A percentile compares a stretch with the other conserved stretches of the same genome.
These are phyloP conservation scores for Phytopythium vexans DNA, from an alignment of 352 stramenopile genomes.

Conservation along the genomic window DNA sequence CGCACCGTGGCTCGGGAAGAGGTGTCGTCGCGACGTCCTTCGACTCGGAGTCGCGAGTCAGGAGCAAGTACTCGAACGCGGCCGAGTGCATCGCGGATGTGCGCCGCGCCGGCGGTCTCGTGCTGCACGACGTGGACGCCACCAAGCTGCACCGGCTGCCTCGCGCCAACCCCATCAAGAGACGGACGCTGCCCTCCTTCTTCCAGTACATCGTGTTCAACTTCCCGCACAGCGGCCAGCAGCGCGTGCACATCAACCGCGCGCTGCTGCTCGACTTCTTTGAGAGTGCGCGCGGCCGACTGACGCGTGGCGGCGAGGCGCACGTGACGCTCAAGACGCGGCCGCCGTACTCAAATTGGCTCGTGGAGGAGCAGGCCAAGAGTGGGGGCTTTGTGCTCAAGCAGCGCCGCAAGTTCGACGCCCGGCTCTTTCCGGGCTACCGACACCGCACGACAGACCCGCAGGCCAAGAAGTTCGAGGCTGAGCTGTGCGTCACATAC, in stretches of 20 bases:
- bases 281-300: slow-evolving; percentile 61
- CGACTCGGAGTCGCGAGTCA: slow-evolving; percentile 61
- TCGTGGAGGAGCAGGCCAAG: slow-evolving; percentile 81
- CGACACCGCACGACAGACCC: slow-evolving; percentile 86
- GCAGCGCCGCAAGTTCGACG: slow-evolving; percentile 68
- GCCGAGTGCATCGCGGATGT: slow-evolving; percentile 64
- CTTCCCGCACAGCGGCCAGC: slow-evolving; percentile 86
- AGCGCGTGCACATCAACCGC: slow-evolving; percentile 87
- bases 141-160: slow-evolving; percentile 70
- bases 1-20: slow-evolving; percentile 52
- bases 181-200: slow-evolving; percentile 30
- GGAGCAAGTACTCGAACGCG: slow-evolving; percentile 78
- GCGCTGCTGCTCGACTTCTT: slow-evolving; percentile 83
- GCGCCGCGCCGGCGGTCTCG: slow-evolving; percentile 27
- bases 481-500: slow-evolving; percentile 81
- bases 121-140: slow-evolving; percentile 80
- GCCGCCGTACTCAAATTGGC: slow-evolving; percentile 87
- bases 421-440: slow-evolving; percentile 75
- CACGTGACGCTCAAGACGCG: slow-evolving; percentile 86
- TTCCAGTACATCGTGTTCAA: slow-evolving; percentile 90
- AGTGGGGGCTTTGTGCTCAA: slow-evolving; percentile 73
- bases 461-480: slow-evolving; percentile 80
- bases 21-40: slow-evolving; percentile 75
- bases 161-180: slow-evolving; percentile 11
- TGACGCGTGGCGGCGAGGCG: slow-evolving; percentile 57